phyloP scores from a whole-genome alignment of 495 filamentous ascomycete genomes.

The Neurospora sp. region DNA sequence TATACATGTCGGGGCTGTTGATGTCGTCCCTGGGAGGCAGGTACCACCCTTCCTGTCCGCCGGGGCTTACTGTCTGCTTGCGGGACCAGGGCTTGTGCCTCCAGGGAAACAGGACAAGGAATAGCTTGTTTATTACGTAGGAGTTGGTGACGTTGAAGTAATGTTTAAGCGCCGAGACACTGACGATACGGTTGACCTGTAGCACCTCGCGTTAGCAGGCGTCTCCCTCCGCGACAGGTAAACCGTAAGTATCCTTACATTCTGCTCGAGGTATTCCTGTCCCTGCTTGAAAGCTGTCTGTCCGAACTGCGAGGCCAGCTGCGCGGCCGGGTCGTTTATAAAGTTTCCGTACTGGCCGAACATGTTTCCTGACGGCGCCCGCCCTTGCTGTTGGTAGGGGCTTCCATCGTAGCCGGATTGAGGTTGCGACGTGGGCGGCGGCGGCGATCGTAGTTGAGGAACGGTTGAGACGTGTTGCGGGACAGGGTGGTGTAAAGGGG shows the following conservation, averaged over 20 bases:
- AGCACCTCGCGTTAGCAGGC: not conserved
- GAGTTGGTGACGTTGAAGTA: conserved; percentile 96
- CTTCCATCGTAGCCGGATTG: conserved; percentile 65
- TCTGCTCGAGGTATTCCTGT: conserved; percentile 87
- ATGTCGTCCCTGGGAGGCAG: conserved; percentile 92
- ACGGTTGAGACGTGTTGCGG: conserved; percentile 98
- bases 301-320: conserved; percentile 91
- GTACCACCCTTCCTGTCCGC: conserved; percentile 72
- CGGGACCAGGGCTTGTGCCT: conserved; percentile 94
- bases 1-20: conserved; percentile 99
- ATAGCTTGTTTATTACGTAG: conserved; percentile 75
- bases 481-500: conserved; percentile 94
- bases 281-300: conserved; percentile 81
- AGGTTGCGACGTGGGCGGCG: conserved; percentile 66
- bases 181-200: conserved; percentile 87
- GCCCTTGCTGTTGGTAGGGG: conserved; percentile 52
- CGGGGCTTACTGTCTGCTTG: conserved; percentile 49
- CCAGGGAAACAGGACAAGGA: conserved; percentile 93
- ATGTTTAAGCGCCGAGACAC: conserved; percentile 83
- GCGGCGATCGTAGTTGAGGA: conserved; percentile 95
- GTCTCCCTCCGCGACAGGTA: not conserved
- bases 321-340: conserved; percentile 91
- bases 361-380: conserved; percentile 44
- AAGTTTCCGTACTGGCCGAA: conserved; percentile 72
- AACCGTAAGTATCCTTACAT: conserved; percentile 43